A percentile compares a stretch with the other conserved stretches of the same genome.
Conservation (phyloP, 2,329 filamentous ascomycete genomes). For the Botrytis pseudocinerea region DNA sequence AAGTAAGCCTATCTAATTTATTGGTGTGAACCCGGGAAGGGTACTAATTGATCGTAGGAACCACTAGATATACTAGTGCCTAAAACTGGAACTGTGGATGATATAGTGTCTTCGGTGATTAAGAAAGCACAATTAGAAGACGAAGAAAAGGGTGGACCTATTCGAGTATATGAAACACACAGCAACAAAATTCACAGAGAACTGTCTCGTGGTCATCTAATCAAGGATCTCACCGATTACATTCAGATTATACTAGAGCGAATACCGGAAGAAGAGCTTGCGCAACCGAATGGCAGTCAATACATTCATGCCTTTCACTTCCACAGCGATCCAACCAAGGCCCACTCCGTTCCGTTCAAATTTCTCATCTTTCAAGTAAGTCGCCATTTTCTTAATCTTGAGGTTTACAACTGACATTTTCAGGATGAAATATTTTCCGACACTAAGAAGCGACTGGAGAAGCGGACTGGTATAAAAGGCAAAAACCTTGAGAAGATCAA, state of each 20-base stretch:
- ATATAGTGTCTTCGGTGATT: slow-evolving; percentile 73
- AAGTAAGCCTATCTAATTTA: slow-evolving; percentile 55
- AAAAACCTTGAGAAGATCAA: slow-evolving; percentile 99
- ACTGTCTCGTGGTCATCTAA: slow-evolving; percentile 66
- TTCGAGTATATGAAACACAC: slow-evolving; percentile 82
- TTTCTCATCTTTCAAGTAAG: slow-evolving; percentile 80
- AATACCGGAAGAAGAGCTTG: slow-evolving; percentile 71
- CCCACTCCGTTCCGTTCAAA: slow-evolving; percentile 87
- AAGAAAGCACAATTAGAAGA: slow-evolving; percentile 80
- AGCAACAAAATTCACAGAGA: slow-evolving; percentile 82
- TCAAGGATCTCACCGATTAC: slow-evolving; percentile 86
- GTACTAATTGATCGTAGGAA: slow-evolving; percentile 56
- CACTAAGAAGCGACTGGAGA: slow-evolving; percentile 91
- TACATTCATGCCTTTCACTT: slow-evolving; percentile 87
- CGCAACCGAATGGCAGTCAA: slow-evolving; percentile 50
- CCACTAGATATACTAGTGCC: slow-evolving; percentile 79
- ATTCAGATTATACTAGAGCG: slow-evolving; percentile 78
- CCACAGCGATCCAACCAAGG: slow-evolving; percentile 80
- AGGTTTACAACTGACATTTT: slow-evolving; percentile 21
- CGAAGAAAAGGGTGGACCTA: slow-evolving; percentile 66
- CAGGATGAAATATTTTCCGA: slow-evolving; percentile 85
- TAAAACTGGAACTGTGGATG: slow-evolving; percentile 78
- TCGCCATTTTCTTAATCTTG: slow-evolving; percentile 24
- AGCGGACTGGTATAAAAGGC: slow-evolving; percentile 90
- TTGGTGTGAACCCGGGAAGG: slow-evolving; percentile 19